phyloP scores from a whole-genome alignment of 768 basidiomycete genomes.

The Leccinum subtestaceum region DNA sequence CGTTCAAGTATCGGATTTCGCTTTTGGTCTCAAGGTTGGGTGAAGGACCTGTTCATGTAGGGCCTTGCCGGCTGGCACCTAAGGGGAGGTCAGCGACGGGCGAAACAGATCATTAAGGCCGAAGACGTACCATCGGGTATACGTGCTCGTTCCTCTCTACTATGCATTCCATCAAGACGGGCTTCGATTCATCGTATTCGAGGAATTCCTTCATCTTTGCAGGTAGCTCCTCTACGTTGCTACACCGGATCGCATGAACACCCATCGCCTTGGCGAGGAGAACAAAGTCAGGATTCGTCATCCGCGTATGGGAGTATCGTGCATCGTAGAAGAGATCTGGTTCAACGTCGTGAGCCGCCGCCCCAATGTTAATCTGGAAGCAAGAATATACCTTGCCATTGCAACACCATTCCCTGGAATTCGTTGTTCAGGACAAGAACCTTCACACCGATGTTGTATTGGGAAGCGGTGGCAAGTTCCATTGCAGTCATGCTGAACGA shows the following conservation, averaged over 20 bases:
- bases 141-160: slow-evolving; percentile 86
- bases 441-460: slow-evolving; percentile 93
- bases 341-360: slow-evolving; percentile 2
- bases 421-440: slow-evolving; percentile 92
- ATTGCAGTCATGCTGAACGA: slow-evolving; percentile 99
- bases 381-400: slow-evolving; percentile 85
- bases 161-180: slow-evolving; percentile 87
- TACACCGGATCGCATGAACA: slow-evolving; percentile 84
- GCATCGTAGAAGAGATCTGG: slow-evolving; percentile 92
- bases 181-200: slow-evolving; percentile 85
- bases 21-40: slow-evolving; percentile 42
- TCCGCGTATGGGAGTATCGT: slow-evolving; percentile 94
- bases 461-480: slow-evolving; percentile 94
- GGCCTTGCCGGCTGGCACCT: slow-evolving; percentile 92
- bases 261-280: slow-evolving; percentile 87
- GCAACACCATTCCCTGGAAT: slow-evolving; percentile 98
- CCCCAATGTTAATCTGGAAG: not conserved
- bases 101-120: not conserved
- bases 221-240: slow-evolving; percentile 70
- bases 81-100: slow-evolving; percentile 4
- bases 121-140: slow-evolving; percentile 74
- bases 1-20: slow-evolving; percentile 24
- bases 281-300: slow-evolving; percentile 96
- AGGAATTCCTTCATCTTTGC: slow-evolving; percentile 99
- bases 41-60: slow-evolving; percentile 89